Percentiles rank a stretch among this genome's conserved stretches.
Conservation (phyloP, 1,284 basidiomycete genomes). For the Cutaneotrichosporon spelunceum region DNA sequence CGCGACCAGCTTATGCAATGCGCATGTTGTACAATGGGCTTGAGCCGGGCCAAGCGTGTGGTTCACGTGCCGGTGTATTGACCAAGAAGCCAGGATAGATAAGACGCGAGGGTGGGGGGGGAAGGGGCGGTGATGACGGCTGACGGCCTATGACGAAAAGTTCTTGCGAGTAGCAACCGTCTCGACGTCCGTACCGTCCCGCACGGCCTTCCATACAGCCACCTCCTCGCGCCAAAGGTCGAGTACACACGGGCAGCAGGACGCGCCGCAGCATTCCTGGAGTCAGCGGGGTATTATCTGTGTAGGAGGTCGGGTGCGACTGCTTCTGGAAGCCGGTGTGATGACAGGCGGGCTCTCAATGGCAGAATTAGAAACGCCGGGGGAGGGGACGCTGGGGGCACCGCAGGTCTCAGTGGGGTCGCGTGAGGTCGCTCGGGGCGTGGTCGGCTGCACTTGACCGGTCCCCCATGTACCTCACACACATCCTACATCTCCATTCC, state of each 20-base stretch:
- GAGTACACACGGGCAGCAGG: constrained; percentile 25
- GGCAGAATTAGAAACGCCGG: no score
- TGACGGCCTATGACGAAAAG: constrained; percentile 1
- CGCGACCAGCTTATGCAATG: no score
- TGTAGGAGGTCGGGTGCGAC: no score
- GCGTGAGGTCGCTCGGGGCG: no score
- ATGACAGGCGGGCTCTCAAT: no score
- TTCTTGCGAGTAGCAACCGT: constrained; percentile 14
- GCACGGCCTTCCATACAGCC: constrained; percentile 24
- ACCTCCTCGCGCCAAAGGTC: constrained; percentile 27
- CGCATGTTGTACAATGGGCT: no score
- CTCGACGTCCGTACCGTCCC: constrained; percentile 12
- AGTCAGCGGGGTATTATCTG: constrained; percentile 3
- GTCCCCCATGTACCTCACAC: background rate
- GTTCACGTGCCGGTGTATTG: no score
- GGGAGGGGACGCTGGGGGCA: no score
- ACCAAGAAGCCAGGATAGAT: background rate
- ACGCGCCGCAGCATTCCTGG: constrained; percentile 25
- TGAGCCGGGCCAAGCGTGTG: no score
- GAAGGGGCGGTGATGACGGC: background rate
- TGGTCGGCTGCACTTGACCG: no score
- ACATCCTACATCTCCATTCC: background rate
- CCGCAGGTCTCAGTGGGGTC: no score
- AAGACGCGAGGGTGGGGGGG: background rate
- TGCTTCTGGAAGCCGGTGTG: no score